These are phyloP conservation scores for Claviceps fusiformis DNA, from an alignment of 2,329 filamentous ascomycete genomes.

Conservation along the genomic window DNA sequence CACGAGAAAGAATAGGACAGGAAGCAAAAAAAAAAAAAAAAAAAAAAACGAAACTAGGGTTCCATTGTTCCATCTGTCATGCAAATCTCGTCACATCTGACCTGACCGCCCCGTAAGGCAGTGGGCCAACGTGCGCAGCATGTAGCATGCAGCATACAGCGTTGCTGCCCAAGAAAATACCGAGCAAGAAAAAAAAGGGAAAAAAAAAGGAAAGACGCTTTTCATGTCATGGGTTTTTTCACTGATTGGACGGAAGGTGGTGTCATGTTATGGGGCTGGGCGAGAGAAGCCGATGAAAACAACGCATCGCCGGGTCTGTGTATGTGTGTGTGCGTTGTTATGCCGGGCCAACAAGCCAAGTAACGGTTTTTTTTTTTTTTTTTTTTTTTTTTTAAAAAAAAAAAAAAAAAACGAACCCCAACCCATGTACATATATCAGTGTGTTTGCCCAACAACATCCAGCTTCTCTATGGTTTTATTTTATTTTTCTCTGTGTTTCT, in stretches of 20 bases:
- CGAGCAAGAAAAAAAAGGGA: background rate
- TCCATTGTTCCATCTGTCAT: background rate
- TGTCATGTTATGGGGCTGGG: no score
- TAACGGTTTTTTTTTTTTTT: no score
- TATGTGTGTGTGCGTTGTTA: background rate
- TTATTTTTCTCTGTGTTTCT: background rate
- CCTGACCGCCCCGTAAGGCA: background rate
- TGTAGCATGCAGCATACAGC: background rate
- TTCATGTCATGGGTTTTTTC: no score
- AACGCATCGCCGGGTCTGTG: background rate
- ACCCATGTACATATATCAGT: background rate
- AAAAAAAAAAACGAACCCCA: background rate
- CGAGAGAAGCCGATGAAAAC: no score
- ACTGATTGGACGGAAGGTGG: background rate
- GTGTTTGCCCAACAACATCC: background rate
- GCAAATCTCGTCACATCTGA: background rate
- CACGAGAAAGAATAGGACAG: no score
- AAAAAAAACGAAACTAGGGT: no score
- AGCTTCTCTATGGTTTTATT: background rate
- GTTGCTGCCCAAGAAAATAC: slow-evolving; percentile 5
- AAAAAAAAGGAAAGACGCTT: no score
- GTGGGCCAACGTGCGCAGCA: slow-evolving; percentile 1
- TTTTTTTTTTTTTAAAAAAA: background rate
- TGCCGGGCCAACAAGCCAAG: background rate
- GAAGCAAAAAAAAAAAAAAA: no score